Conservation (phyloP, 352 stramenopile genomes). For the Labyrinthula sp. region DNA sequence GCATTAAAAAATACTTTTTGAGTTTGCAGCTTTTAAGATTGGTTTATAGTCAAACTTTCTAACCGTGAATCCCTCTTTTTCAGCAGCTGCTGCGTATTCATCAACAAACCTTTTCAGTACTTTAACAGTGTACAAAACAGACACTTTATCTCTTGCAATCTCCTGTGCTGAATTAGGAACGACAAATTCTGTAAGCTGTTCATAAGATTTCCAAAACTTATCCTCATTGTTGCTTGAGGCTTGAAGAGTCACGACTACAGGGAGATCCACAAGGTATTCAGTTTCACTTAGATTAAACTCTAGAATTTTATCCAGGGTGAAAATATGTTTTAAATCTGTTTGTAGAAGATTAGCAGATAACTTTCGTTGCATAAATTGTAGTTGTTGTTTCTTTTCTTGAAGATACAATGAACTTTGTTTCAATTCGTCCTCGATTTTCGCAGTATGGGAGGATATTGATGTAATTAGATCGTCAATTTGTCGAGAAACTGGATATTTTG, state of each 20-base stretch:
- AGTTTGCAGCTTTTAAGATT: conserved; percentile 64
- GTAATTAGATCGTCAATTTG: conserved; percentile 55
- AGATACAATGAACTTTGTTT: conserved; percentile 53
- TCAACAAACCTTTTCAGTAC: background rate
- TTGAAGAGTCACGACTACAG: conserved; percentile 72
- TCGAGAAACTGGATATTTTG: conserved; percentile 78
- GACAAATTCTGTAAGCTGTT: conserved; percentile 72
- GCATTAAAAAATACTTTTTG: conserved; percentile 37
- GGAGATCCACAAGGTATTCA: conserved; percentile 88
- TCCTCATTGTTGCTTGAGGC: conserved; percentile 62
- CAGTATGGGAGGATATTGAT: conserved; percentile 69
- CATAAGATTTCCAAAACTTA: conserved; percentile 61
- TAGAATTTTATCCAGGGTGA: conserved; percentile 53
- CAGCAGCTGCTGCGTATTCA: too few relatives aligned
- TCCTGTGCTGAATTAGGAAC: conserved; percentile 79
- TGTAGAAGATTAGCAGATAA: conserved; percentile 82
- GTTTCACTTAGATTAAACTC: conserved; percentile 70
- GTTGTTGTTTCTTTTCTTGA: conserved; percentile 84
- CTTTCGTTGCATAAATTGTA: conserved; percentile 57
- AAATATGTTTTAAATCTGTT: conserved; percentile 73
- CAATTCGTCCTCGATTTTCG: conserved; percentile 52
- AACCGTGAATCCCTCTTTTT: conserved; percentile 43
- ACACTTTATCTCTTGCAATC: conserved; percentile 49
- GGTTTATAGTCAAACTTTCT: conserved; percentile 70
- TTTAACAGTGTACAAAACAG: too few relatives aligned